Conservation (phyloP, 208 protist genomes). For the Crithidia bombi region DNA sequence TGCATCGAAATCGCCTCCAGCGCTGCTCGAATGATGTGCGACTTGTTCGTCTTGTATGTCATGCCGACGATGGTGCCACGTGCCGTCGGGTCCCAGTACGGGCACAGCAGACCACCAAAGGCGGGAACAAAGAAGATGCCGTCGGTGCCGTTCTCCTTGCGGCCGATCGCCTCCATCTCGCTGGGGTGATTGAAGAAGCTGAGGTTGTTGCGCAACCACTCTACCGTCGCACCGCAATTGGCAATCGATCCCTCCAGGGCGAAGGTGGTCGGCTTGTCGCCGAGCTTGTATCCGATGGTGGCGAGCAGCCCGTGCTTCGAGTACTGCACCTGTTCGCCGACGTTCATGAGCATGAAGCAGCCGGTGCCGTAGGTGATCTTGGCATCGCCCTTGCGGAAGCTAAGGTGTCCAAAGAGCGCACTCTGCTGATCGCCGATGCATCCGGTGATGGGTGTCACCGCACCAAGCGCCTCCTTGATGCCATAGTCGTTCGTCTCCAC, state of each 20-base stretch:
- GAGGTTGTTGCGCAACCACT: slow-evolving; percentile 96
- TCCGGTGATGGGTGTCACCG: slow-evolving; percentile 68
- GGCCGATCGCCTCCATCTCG: slow-evolving; percentile 73
- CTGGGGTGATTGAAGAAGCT: slow-evolving; percentile 65
- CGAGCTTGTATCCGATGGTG: slow-evolving; percentile 96
- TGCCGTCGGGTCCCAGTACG: slow-evolving; percentile 96
- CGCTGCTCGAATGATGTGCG: slow-evolving; percentile 89
- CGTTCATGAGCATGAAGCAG: slow-evolving; percentile 98
- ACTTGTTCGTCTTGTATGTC: slow-evolving; percentile 84
- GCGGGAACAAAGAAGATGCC: slow-evolving; percentile 98
- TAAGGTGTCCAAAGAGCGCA: slow-evolving; percentile 96
- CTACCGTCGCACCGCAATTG: slow-evolving; percentile 88
- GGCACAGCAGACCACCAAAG: slow-evolving; percentile 97
- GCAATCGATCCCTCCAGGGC: slow-evolving; percentile 94
- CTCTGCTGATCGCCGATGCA: slow-evolving; percentile 98
- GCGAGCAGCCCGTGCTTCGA: slow-evolving; percentile 95
- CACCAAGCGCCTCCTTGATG: slow-evolving; percentile 37
- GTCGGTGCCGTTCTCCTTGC: slow-evolving; percentile 60
- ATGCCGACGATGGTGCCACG: slow-evolving; percentile 94
- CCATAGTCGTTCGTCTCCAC: slow-evolving; percentile 43
- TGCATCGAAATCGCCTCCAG: slow-evolving; percentile 92
- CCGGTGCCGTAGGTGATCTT: slow-evolving; percentile 99
- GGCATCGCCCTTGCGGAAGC: slow-evolving; percentile 89
- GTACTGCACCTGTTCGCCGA: slow-evolving; percentile 80
- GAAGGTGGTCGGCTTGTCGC: slow-evolving; percentile 53